Conservation (phyloP, 2,329 filamentous ascomycete species). For the Fusarium torreyae region DNA sequence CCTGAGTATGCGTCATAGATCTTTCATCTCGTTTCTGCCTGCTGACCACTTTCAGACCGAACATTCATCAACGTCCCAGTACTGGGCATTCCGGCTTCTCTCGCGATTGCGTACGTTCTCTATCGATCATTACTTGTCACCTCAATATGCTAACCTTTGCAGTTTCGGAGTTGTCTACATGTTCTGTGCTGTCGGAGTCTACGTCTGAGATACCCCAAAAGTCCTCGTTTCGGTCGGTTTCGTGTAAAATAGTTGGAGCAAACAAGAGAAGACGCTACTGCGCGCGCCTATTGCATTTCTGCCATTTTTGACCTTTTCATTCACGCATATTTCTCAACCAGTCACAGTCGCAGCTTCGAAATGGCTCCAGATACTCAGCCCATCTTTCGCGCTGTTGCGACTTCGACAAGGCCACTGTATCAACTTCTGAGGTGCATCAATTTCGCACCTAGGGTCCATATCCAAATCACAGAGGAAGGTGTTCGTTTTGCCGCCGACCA, state of each 20-base stretch:
- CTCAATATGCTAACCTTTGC: constrained; percentile 40
- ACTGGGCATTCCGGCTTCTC: constrained; percentile 87
- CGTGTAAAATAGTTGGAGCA: constrained; percentile 58
- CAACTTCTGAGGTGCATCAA: constrained; percentile 72
- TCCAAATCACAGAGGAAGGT: constrained; percentile 86
- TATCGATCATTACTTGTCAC: background rate
- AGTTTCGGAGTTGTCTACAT: constrained; percentile 97
- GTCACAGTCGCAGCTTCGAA: constrained; percentile 15
- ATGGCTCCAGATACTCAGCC: constrained; percentile 60
- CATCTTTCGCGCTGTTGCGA: constrained; percentile 82
- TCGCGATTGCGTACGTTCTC: constrained; percentile 85
- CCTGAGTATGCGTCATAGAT: constrained; percentile 74
- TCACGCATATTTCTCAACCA: constrained; percentile 18
- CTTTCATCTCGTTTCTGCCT: background rate
- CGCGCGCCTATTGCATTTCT: constrained; percentile 50
- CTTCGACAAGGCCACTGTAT: constrained; percentile 82
- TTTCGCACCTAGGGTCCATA: constrained; percentile 71
- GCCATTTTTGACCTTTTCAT: constrained; percentile 42
- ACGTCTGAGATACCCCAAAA: constrained; percentile 80
- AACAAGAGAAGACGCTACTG: constrained; percentile 52
- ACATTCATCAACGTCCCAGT: constrained; percentile 82
- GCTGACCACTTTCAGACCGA: constrained; percentile 74
- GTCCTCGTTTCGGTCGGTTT: constrained; percentile 51
- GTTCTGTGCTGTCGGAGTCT: constrained; percentile 98
- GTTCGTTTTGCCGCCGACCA: constrained; percentile 92